Conservation (phyloP, 2,329 filamentous ascomycete species). For the Colletotrichum tropicale region DNA sequence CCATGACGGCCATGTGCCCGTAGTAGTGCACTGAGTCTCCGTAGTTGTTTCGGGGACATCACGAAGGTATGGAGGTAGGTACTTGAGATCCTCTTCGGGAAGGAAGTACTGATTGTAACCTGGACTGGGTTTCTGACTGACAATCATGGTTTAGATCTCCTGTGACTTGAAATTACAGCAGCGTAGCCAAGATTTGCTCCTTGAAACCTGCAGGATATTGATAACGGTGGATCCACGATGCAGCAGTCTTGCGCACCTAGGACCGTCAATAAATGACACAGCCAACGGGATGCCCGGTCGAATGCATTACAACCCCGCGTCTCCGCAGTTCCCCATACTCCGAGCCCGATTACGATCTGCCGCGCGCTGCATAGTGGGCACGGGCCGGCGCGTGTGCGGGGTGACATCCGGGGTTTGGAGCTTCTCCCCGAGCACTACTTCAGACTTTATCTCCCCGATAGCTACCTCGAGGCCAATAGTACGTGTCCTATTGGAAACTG, state of each 20-base stretch:
- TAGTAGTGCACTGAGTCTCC: constrained; percentile 8
- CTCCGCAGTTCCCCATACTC: background rate
- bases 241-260: background rate
- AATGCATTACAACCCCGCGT: background rate
- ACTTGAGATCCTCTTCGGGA: constrained; percentile 11
- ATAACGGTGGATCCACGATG: background rate
- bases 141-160: background rate
- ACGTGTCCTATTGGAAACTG: background rate
- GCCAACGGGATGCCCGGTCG: background rate
- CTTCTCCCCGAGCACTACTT: constrained; percentile 1
- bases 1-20: constrained; percentile 16
- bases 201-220: background rate
- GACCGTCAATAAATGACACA: background rate
- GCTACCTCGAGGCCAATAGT: background rate
- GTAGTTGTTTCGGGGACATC: constrained; percentile 18
- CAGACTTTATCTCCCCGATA: background rate
- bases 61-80: constrained; percentile 17
- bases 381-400: background rate
- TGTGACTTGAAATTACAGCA: background rate
- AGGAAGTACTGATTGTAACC: constrained; percentile 20
- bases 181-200: background rate
- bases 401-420: constrained; percentile 2
- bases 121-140: background rate
- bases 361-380: background rate
- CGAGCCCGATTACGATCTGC: background rate